These are phyloP conservation scores for Penicillium lividum DNA, from an alignment of 495 filamentous ascomycete genomes.

Conservation along the genomic window DNA sequence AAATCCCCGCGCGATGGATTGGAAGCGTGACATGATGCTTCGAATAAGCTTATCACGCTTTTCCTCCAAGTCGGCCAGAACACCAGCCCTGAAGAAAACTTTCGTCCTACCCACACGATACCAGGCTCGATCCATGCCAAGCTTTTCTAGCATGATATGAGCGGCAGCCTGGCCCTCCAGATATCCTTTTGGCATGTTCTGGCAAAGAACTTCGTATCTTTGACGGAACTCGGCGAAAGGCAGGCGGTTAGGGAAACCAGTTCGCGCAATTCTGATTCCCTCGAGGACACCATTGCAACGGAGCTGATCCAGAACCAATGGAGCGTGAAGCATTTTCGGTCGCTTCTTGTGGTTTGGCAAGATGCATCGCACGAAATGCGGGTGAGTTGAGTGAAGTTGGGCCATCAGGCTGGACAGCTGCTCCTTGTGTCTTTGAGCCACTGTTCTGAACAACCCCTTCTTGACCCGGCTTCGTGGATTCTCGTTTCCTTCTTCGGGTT, in stretches of 20 bases:
- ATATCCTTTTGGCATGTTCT: slow-evolving; percentile 84
- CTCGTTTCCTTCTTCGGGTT: slow-evolving; percentile 66
- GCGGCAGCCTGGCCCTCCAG: slow-evolving; percentile 86
- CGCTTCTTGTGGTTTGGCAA: slow-evolving; percentile 97
- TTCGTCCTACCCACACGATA: slow-evolving; percentile 96
- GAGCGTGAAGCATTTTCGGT: slow-evolving; percentile 87
- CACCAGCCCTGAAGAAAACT: slow-evolving; percentile 96
- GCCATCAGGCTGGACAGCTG: slow-evolving; percentile 92
- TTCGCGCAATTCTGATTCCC: slow-evolving; percentile 95
- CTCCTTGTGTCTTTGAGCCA: slow-evolving; percentile 97
- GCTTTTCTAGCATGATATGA: slow-evolving; percentile 83
- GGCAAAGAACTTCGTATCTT: slow-evolving; percentile 95
- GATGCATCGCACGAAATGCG: slow-evolving; percentile 98
- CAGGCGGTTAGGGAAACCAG: slow-evolving; percentile 95
- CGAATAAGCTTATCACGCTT: slow-evolving; percentile 88
- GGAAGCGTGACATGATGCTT: slow-evolving; percentile 91
- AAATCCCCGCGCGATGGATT: slow-evolving; percentile 87
- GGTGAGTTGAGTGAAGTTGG: slow-evolving; percentile 94
- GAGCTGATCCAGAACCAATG: slow-evolving; percentile 90
- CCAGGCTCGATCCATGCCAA: slow-evolving; percentile 77
- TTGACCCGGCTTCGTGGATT: slow-evolving; percentile 82
- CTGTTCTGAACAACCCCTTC: slow-evolving; percentile 95
- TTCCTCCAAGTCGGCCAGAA: slow-evolving; percentile 95
- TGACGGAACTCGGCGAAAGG: slow-evolving; percentile 92
- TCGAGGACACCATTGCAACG: slow-evolving; percentile 98